phyloP scores from a whole-genome alignment of 83 land plant genomes.

The Diphasiastrum complanatum region DNA sequence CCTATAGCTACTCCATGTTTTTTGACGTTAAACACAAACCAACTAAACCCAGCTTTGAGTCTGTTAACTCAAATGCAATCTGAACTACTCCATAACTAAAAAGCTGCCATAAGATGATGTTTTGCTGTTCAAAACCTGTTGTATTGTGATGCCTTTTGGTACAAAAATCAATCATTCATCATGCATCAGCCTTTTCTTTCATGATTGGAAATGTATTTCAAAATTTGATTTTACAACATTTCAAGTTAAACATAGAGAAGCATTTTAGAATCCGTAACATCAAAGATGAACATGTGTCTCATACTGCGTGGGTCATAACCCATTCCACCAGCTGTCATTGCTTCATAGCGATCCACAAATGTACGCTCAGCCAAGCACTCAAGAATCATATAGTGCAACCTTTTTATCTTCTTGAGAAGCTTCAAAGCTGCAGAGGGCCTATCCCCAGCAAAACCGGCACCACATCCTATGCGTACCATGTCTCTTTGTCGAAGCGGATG shows the following conservation, averaged over 20 bases:
- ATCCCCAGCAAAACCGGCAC: slow-evolving; percentile 94
- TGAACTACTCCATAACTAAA: too few species aligned
- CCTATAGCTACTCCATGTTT: too few species aligned
- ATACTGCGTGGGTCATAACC: slow-evolving; percentile 90
- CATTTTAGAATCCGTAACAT: background rate
- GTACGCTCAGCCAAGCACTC: slow-evolving; percentile 95
- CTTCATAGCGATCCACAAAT: slow-evolving; percentile 60
- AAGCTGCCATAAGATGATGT: too few species aligned
- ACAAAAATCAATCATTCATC: too few species aligned
- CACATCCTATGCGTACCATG: slow-evolving; percentile 72
- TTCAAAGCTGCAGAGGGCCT: slow-evolving; percentile 73
- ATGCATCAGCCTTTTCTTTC: background rate
- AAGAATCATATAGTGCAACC: slow-evolving; percentile 68
- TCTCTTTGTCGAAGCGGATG: slow-evolving; percentile 48
- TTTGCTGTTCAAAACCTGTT: too few species aligned
- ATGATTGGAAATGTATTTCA: slow-evolving; percentile 4
- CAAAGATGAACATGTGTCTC: slow-evolving; percentile 10
- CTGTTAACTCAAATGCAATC: too few species aligned
- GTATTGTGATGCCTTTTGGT: too few species aligned
- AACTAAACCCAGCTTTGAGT: too few species aligned
- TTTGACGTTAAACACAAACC: too few species aligned
- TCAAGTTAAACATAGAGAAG: background rate
- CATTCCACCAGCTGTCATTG: slow-evolving; percentile 60
- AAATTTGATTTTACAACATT: background rate
- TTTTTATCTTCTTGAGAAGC: slow-evolving; percentile 55